These are phyloP conservation scores for Solidago caesia DNA, from an alignment of 129 eudicot genomes.

Conservation along the genomic window DNA sequence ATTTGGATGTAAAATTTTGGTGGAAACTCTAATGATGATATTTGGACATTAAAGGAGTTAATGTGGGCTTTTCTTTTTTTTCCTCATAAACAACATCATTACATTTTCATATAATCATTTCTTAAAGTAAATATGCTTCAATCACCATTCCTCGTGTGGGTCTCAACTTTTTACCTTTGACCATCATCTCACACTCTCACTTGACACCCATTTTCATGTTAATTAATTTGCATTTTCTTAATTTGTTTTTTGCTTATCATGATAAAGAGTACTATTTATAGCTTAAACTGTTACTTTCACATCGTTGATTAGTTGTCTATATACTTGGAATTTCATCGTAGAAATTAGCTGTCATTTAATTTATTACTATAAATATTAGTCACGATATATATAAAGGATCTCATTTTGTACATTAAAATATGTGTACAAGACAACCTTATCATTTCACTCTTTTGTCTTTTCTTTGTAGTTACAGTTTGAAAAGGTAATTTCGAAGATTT, in stretches of 20 bases:
- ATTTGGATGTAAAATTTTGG: constrained; percentile 32
- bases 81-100: constrained; percentile 31
- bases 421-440: no score
- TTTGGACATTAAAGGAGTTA: constrained; percentile 30
- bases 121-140: constrained; percentile 34
- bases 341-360: no score
- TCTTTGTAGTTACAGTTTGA: no score
- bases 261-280: no score
- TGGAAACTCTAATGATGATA: constrained; percentile 39
- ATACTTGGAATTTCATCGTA: no score
- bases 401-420: no score
- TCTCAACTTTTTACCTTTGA: constrained; percentile 41
- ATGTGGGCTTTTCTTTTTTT: constrained; percentile 34
- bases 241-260: constrained; percentile 19
- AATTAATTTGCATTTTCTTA: constrained; percentile 7
- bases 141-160: constrained; percentile 49
- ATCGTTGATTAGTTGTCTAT: no score
- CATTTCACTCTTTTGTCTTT: no score
- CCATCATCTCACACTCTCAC: constrained; percentile 29
- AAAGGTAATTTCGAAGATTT: no score
- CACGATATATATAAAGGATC: no score
- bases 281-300: no score
- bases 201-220: constrained; percentile 6
- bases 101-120: constrained; percentile 44
- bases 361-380: no score